Base-by-base conservation (phyloP, 1,284 basidiomycete species). In the Ustilago hordei region DNA sequence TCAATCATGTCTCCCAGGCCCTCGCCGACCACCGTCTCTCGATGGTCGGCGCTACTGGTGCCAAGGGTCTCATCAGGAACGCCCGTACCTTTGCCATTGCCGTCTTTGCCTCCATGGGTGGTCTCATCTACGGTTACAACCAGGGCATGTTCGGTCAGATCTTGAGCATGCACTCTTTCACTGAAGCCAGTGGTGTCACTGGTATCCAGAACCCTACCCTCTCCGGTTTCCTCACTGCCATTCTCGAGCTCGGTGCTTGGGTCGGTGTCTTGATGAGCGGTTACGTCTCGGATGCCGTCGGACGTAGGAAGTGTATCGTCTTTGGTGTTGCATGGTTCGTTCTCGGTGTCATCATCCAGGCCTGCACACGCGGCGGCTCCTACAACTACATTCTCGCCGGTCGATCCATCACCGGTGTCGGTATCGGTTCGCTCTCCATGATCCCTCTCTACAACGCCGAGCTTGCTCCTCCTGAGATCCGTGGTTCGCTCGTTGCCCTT, bases 341-440 rank as follows among this genome's bases (percentile, higher is more conserved):
- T 80, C 81, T 93, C 61, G 92, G 92, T 28, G 92, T 92, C 2
- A 87, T 88, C 5, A 88, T 93, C 52, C 92, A 94, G 86, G 85
- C 85, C 55, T 87, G 86, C 56, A 90, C 89, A 60, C 88, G 88
- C 39, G 91, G 92, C 0, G 88, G 88, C 59, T 89, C 87, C 1
- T 86, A 93, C 17, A 78, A 81, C 38, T 89, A 91, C 66, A 87
- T 94, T 34, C 90, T 91, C 57, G 84, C 91, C 12, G 92, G 93
- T 39, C 89, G 92, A 36, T 90, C 91, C 0, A 87, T 94, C 0
- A 92, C 92, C 4, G 92, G 92, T 6, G 78, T 93, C n/a, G 92
- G 93, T 7, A 91, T 94, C 8, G 92, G 92, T 9, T 91, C 91
- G 8, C 86, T 93, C 36, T 92, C 91, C 78, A 93, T 92, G 90